Evolutionary conservation across 768 basidiomycete genomes (phyloP).

Genomic region (Leccinum obscurum): DNA sequence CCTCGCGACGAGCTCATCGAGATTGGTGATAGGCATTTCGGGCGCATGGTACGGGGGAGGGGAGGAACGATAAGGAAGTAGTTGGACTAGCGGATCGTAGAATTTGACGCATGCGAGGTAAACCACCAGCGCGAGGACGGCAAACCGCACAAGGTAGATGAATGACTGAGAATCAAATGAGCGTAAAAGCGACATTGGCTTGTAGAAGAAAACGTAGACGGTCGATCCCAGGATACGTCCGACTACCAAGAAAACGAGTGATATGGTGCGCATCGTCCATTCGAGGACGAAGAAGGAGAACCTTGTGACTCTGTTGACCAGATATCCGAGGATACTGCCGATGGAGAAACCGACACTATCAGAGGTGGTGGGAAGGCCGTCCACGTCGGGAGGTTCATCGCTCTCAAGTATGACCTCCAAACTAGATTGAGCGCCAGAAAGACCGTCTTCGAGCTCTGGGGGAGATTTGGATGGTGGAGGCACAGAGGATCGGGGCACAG

Average conservation of each 20-base stretch:
- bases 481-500: slow-evolving; percentile 39
- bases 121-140: slow-evolving; percentile 42
- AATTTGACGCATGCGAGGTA: slow-evolving; percentile 49
- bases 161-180: slow-evolving; percentile 35
- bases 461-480: slow-evolving; percentile 38
- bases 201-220: slow-evolving; percentile 47
- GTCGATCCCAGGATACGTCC: slow-evolving; percentile 52
- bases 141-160: slow-evolving; percentile 40
- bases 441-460: slow-evolving; percentile 21
- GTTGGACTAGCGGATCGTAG: slow-evolving; percentile 34
- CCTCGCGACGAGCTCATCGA: slow-evolving; percentile 64
- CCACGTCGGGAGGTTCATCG: slow-evolving; percentile 47
- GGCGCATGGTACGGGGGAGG: slow-evolving; percentile 49
- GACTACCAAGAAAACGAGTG: slow-evolving; percentile 40
- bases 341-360: slow-evolving; percentile 39
- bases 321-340: slow-evolving; percentile 45
- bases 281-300: slow-evolving; percentile 32
- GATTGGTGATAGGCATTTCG: slow-evolving; percentile 58
- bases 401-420: slow-evolving; percentile 66
- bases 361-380: slow-evolving; percentile 27
- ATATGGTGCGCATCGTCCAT: slow-evolving; percentile 30
- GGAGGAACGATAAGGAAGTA: slow-evolving; percentile 36
- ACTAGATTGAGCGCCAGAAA: slow-evolving; percentile 47
- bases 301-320: slow-evolving; percentile 38
- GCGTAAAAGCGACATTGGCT: slow-evolving; percentile 45